These are phyloP conservation scores for Aspergillus sp. DNA, from an alignment of 2,329 filamentous ascomycete species.

Conservation along the genomic window DNA sequence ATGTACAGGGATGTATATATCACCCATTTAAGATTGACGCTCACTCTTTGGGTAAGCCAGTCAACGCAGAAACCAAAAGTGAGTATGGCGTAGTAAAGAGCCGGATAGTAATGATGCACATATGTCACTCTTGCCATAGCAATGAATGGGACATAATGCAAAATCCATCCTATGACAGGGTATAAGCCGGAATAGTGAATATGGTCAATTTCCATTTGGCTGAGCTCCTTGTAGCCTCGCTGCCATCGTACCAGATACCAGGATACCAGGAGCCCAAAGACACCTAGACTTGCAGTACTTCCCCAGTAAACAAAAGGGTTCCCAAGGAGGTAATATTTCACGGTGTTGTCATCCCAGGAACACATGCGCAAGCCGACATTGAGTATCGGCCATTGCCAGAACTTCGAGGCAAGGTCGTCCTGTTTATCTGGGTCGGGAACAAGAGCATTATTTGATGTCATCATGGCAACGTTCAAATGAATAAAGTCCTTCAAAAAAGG, in stretches of 20 bases:
- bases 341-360: conserved; percentile 89
- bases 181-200: conserved; percentile 94
- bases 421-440: conserved; percentile 98
- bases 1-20: conserved; percentile 73
- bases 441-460: conserved; percentile 98
- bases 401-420: conserved; percentile 91
- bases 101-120: conserved; percentile 98
- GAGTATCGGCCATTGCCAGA: conserved; percentile 98
- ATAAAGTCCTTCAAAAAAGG: conserved; percentile 98
- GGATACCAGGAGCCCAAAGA: conserved; percentile 65
- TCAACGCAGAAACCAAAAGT: conserved; percentile 82
- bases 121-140: conserved; percentile 99
- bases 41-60: conserved; percentile 69
- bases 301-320: conserved; percentile 97
- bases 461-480: conserved; percentile 98
- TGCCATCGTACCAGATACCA: conserved; percentile 97
- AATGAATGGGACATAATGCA: conserved; percentile 94
- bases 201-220: conserved; percentile 75
- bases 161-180: conserved; percentile 86
- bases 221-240: conserved; percentile 83
- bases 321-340: conserved; percentile 98
- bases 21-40: conserved; percentile 58
- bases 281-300: conserved; percentile 71
- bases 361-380: conserved; percentile 97
- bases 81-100: conserved; percentile 94